Conservation (phyloP, 2,329 filamentous ascomycete species). For the Penicillium sp. region DNA sequence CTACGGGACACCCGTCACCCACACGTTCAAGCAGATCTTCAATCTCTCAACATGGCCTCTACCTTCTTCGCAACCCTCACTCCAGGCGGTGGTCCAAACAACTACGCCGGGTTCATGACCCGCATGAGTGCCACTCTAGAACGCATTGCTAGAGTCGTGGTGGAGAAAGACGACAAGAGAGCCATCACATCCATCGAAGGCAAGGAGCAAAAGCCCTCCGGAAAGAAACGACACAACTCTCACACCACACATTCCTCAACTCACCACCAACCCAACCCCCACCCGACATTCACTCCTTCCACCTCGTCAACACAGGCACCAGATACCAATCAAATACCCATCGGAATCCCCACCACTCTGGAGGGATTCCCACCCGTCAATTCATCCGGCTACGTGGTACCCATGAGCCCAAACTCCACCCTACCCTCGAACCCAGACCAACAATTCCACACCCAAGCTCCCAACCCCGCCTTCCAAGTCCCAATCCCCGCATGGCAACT, state of each 20-base stretch:
- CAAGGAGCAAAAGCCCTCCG: constrained; percentile 16
- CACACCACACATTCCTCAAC: constrained; percentile 15
- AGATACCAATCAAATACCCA: constrained; percentile 3
- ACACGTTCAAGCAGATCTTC: constrained; percentile 78
- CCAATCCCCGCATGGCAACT: constrained; percentile 15
- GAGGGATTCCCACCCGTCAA: constrained; percentile 36
- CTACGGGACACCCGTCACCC: constrained; percentile 85
- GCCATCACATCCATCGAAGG: constrained; percentile 32
- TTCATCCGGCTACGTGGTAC: constrained; percentile 36
- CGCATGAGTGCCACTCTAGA: constrained; percentile 89
- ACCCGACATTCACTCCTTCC: constrained; percentile 5
- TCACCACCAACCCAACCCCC: constrained; percentile 8
- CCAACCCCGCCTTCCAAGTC: not conserved
- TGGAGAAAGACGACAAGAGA: constrained; percentile 79
- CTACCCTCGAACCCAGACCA: constrained; percentile 8
- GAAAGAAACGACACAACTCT: constrained; percentile 23
- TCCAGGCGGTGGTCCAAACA: constrained; percentile 74
- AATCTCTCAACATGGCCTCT: constrained; percentile 84
- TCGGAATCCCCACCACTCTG: constrained; percentile 28
- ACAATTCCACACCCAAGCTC: constrained; percentile 5
- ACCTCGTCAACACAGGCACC: constrained; percentile 3
- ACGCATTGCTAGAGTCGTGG: constrained; percentile 79
- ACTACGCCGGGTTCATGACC: constrained; percentile 86
- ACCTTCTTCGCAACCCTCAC: constrained; percentile 83
- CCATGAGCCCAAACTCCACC: constrained; percentile 19